phyloP scores from a whole-genome alignment of 1,139 yeast genomes.

The Blastobotrys indianensis region DNA sequence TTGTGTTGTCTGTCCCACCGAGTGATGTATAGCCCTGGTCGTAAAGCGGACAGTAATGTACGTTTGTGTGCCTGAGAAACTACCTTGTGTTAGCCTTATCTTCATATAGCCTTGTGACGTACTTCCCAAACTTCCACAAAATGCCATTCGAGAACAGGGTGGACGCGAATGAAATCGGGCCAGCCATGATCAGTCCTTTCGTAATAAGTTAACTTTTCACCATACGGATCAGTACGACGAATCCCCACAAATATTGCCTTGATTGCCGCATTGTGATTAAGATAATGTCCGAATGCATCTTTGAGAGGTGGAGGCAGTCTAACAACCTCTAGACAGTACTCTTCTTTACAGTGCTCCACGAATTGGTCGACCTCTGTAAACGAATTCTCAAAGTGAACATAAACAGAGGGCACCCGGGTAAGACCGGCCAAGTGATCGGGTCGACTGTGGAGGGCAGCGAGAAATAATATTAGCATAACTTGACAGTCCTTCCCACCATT shows the following conservation, averaged over 20 bases:
- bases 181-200: conserved; percentile 77
- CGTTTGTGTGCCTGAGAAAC: conserved; percentile 43
- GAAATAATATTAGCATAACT: conserved; percentile 65
- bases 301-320: conserved; percentile 44
- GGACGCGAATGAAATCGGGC: conserved; percentile 77
- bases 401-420: conserved; percentile 44
- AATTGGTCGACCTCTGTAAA: conserved; percentile 55
- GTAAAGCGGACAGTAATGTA: conserved; percentile 63
- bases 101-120: not conserved
- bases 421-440: conserved; percentile 12
- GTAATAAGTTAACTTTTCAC: conserved; percentile 46
- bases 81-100: not conserved
- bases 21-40: conserved; percentile 77
- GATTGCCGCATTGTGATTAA: conserved; percentile 42
- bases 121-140: conserved; percentile 70
- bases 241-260: conserved; percentile 76
- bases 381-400: conserved; percentile 62
- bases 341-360: conserved; percentile 32
- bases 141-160: conserved; percentile 79
- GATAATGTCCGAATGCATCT: conserved; percentile 57
- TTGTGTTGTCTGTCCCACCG: conserved; percentile 66
- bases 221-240: conserved; percentile 75
- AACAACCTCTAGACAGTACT: conserved; percentile 32
- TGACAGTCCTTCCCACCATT: conserved; percentile 92
- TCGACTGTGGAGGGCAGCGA: conserved; percentile 47